A percentile compares a stretch with the other conserved stretches of the same genome.
Conservation (phyloP, 2,329 filamentous ascomycete genomes). For the Diaporthe citri region DNA sequence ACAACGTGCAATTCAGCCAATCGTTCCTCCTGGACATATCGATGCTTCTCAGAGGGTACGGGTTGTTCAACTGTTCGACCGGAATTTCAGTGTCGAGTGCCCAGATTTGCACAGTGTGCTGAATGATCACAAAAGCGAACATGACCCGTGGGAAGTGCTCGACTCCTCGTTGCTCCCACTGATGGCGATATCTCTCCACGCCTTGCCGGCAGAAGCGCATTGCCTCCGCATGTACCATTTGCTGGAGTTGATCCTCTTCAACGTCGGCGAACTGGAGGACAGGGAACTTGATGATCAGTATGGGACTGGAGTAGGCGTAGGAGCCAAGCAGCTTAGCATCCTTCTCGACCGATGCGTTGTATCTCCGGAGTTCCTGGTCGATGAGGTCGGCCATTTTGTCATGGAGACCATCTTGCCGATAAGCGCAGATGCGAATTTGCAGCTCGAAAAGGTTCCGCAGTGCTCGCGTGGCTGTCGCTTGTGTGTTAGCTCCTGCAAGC, state of each 20-base stretch:
- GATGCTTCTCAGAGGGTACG: conserved; percentile 48
- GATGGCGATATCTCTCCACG: conserved; percentile 40
- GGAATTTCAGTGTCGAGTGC: conserved; percentile 57
- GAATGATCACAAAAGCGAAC: conserved; percentile 60
- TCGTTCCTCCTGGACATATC: conserved; percentile 49
- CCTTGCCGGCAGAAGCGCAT: conserved; percentile 31
- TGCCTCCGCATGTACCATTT: conserved; percentile 10
- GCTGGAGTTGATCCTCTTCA: not conserved
- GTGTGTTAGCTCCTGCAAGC: conserved; percentile 1
- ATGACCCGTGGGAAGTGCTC: conserved; percentile 47
- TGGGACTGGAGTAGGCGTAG: conserved; percentile 37
- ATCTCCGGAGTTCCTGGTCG: conserved; percentile 47
- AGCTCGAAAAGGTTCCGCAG: conserved; percentile 51
- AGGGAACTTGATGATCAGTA: conserved; percentile 32
- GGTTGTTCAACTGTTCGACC: conserved; percentile 7
- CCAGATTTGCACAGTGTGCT: conserved; percentile 60
- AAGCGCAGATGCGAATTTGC: conserved; percentile 48
- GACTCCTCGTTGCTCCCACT: conserved; percentile 33
- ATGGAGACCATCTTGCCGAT: conserved; percentile 47
- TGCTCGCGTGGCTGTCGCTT: conserved; percentile 48
- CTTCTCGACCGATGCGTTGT: conserved; percentile 50
- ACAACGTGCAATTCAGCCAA: conserved; percentile 53
- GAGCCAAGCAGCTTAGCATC: conserved; percentile 47
- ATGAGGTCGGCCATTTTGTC: conserved; percentile 47
- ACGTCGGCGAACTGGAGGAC: not conserved